Base-by-base conservation (phyloP, 805 yeast species). In the Starmerella floricola region DNA sequence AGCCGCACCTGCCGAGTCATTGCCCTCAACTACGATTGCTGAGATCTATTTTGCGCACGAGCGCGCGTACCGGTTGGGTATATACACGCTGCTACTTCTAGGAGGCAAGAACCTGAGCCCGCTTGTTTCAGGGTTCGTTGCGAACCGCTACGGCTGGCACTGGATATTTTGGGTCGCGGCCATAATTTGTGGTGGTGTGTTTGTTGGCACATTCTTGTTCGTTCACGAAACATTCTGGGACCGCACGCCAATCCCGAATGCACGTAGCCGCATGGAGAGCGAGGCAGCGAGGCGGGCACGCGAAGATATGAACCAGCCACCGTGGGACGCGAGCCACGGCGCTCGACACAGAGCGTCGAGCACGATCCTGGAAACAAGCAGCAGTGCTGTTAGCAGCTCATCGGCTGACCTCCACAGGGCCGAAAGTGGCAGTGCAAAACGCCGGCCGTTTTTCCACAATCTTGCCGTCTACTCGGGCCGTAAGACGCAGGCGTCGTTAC, bases 191-290 rank as follows among this genome's bases (percentile, higher is more conserved):
- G 79, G 74, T 1, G 54, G 63, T 31, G 62, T 65, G 49, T 60
- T 72, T 27, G 50, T 67, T 2, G 56, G 67, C 23, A 68, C 73
- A 12, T 68, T 66, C 42, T 52, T 75, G 11, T 74, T 74, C 54
- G 79, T 73, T 17, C 81, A 80, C 2, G 81, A 76, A 44, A 76
- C 81, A 1, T 75, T 72, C 58, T 75, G 78, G 77, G 73, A 70
- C 45, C 62, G 81, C 43, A 55, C 70, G 1, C 77, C 78, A 4
- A 62, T 64, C 1, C 70, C 69, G 2, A 72, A 71, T 15, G 63
- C 62, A 48, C 68, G 71, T 49, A 69, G 75, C 3, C 50, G 59
- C 17, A 57, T 60, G 41, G 80, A 74, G 56, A 63, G 76, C 2
- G 61, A 61, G 36, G 62, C 62, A 17, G 79, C 78, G 1, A 59